Percentiles rank a stretch among this genome's conserved stretches.
Evolutionary conservation across 176 grass and related monocot species (phyloP).

Genomic region (Microstegium vimineum): DNA sequence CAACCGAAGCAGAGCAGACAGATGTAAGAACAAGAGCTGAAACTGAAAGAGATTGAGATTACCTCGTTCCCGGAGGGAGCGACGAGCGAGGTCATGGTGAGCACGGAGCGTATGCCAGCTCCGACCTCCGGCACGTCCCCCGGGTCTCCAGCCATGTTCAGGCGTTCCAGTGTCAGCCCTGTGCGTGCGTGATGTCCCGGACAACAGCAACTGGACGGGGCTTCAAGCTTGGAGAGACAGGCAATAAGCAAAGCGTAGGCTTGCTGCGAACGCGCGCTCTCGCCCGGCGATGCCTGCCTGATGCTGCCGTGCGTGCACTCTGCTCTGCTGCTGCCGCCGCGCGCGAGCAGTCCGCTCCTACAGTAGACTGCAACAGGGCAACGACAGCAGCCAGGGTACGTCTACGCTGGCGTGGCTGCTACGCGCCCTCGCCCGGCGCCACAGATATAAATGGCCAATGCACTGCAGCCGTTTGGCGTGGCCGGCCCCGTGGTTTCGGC

Average conservation of each 20-base stretch:
- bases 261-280: too few species aligned
- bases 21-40: not conserved
- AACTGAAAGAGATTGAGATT: not conserved
- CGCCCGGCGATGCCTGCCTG: not conserved
- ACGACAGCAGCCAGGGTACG: too few species aligned
- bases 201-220: not conserved
- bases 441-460: conserved; percentile 6
- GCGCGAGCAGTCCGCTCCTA: too few species aligned
- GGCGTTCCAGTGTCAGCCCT: not conserved
- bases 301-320: not conserved
- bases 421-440: not conserved
- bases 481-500: conserved; percentile 14
- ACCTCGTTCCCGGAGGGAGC: conserved; percentile 51
- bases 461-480: not conserved
- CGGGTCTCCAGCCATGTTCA: not conserved
- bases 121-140: not conserved
- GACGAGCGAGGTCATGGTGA: conserved; percentile 31
- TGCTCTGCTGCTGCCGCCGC: not conserved
- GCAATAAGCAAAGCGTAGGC: not conserved
- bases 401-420: not conserved
- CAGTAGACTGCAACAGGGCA: not conserved
- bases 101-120: conserved; percentile 1
- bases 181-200: not conserved
- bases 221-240: not conserved
- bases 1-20: not conserved